phyloP scores from a whole-genome alignment of 495 filamentous ascomycete species.

The Oidiodendron maius region DNA sequence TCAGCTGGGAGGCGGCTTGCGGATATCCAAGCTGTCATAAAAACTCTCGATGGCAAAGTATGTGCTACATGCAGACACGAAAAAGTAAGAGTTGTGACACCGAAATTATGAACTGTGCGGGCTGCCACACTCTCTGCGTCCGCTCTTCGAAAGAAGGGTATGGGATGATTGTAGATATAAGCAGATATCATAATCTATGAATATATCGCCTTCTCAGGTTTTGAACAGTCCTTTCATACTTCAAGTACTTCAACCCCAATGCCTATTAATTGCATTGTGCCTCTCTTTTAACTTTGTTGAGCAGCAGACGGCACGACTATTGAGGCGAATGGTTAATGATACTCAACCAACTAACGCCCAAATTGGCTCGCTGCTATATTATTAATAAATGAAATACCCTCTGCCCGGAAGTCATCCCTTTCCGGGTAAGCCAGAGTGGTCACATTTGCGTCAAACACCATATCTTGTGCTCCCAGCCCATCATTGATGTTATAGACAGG shows the following conservation, averaged over 20 bases:
- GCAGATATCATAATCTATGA: no score
- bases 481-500: neutral
- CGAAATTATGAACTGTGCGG: no score
- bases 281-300: neutral
- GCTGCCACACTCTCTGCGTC: no score
- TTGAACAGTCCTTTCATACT: neutral
- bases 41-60: no score
- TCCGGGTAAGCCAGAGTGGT: neutral
- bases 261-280: neutral
- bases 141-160: no score
- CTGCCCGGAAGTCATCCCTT: neutral
- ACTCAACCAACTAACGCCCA: constrained; percentile 1
- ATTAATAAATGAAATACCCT: neutral
- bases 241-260: neutral
- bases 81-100: no score
- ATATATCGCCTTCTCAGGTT: neutral
- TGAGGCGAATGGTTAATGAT: neutral
- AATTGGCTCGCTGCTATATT: neutral
- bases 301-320: neutral
- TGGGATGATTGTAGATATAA: no score
- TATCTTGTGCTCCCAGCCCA: no score
- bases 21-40: no score
- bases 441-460: constrained; percentile 3
- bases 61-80: no score
- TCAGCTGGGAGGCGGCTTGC: no score